phyloP scores from a whole-genome alignment of 2,329 filamentous ascomycete species.

The Cryphonectria japonica region DNA sequence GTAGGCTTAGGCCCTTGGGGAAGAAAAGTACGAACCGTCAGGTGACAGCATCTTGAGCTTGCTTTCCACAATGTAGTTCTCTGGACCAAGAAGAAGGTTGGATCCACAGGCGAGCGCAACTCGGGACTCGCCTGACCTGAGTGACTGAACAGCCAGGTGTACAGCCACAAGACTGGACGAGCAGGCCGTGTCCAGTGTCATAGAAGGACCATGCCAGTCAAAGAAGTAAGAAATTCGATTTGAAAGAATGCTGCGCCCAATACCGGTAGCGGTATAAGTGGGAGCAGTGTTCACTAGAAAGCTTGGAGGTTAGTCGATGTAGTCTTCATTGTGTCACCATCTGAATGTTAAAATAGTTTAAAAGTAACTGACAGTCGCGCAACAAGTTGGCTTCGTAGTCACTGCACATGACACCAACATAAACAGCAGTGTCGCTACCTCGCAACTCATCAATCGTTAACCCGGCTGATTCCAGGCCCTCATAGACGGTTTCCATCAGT shows the following conservation, averaged over 20 bases:
- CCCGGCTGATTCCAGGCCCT: conserved; percentile 36
- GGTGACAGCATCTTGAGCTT: conserved; percentile 45
- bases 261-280: not conserved
- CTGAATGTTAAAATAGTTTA: not conserved
- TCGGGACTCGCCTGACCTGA: conserved; percentile 38
- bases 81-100: conserved; percentile 41
- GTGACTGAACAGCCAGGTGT: conserved; percentile 42
- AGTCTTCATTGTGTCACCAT: not conserved
- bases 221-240: conserved; percentile 47
- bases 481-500: conserved; percentile 44
- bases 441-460: conserved; percentile 13
- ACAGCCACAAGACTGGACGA: conserved; percentile 45
- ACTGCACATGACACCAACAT: conserved; percentile 32
- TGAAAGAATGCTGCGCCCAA: conserved; percentile 36
- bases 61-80: conserved; percentile 39
- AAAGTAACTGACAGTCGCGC: conserved; percentile 20
- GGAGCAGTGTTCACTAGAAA: not conserved
- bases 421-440: conserved; percentile 29
- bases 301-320: not conserved
- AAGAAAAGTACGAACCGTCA: conserved; percentile 31
- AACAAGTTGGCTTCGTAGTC: conserved; percentile 32
- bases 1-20: not conserved
- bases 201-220: conserved; percentile 44
- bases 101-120: conserved; percentile 41
- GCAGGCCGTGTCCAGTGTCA: conserved; percentile 51